Base-by-base conservation (phyloP, 768 basidiomycete species). In the Hortiboletus campestris region DNA sequence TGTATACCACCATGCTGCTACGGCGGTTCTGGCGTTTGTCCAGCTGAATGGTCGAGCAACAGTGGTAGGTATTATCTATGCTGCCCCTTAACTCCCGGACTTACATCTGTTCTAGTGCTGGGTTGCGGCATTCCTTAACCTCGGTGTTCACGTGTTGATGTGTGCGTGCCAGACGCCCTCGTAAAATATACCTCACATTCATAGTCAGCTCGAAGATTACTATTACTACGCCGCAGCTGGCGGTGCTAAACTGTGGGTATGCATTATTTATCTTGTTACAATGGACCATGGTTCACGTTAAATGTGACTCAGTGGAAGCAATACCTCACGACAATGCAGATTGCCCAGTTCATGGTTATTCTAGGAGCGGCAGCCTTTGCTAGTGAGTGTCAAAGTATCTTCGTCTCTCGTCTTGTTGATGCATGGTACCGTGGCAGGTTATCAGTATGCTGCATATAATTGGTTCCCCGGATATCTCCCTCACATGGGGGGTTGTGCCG, bases 181-280 rank as follows among this genome's bases (percentile, higher is more conserved):
- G 19, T 44, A 46, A 38, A 12, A 31, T 39, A 19, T 51, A 29
- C 56, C 49, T 32, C 19, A 38, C 13, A 14, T 46, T 60, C 35
- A 47, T 13, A 19, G 35, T 46, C 49, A 38, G 22, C 47, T 25
- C 16, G 11, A 67, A 94, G 93, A 98, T 78, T 98, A 97, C 75
- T 98, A 98, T 76, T 98, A 98, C 76, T 97, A 88, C 72, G 93
- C 93, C 25, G 92, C 94, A 41, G 93, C 95, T 51, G 94, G 94
- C 1, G 65, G 65, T 17, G 60, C 57, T 8, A 65, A 53, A 44
- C 2, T 59, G 45, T 65, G 64, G 64, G 63, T 65, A 49, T 31
- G 56, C 4, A 6, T 28, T n/a, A 3, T 16, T n/a, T 28, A 25
- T 28, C 35, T 12, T 1, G 19, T 46, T 5, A 6, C 7, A 12